phyloP scores from a whole-genome alignment of 192 early-diverging fungal species.

The Piromyces sp. region DNA sequence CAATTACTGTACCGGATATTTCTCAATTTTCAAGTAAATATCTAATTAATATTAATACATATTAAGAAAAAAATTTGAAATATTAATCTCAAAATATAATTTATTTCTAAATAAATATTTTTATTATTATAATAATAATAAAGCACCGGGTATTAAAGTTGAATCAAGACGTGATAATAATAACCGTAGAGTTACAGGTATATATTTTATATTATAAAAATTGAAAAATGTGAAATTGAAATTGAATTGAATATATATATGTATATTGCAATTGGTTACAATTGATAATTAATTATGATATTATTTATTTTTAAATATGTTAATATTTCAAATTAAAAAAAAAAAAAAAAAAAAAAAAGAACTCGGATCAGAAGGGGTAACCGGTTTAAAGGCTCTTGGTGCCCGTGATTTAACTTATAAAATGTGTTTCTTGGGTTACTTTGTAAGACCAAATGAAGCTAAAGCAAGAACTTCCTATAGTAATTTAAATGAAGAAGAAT shows the following conservation, averaged over 20 bases:
- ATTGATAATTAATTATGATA: no score
- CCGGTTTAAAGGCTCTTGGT: conserved; percentile 71
- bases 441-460: conserved; percentile 45
- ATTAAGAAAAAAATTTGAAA: background rate
- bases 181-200: background rate
- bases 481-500: conserved; percentile 36
- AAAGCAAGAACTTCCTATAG: conserved; percentile 9
- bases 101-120: no score
- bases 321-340: no score
- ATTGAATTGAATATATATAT: no score
- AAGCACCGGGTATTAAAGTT: background rate
- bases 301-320: no score
- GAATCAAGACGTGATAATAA: background rate
- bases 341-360: conserved; percentile 20
- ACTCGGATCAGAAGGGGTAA: conserved; percentile 54
- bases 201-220: background rate
- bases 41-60: background rate
- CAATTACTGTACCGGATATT: conserved; percentile 86
- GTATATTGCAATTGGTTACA: no score
- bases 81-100: no score
- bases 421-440: conserved; percentile 71
- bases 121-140: no score
- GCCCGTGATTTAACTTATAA: conserved; percentile 86
- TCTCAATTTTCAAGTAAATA: conserved; percentile 48
- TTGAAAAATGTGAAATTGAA: no score